Conservation (phyloP, 176 grass and related monocot species). For the Chloris gayana region DNA sequence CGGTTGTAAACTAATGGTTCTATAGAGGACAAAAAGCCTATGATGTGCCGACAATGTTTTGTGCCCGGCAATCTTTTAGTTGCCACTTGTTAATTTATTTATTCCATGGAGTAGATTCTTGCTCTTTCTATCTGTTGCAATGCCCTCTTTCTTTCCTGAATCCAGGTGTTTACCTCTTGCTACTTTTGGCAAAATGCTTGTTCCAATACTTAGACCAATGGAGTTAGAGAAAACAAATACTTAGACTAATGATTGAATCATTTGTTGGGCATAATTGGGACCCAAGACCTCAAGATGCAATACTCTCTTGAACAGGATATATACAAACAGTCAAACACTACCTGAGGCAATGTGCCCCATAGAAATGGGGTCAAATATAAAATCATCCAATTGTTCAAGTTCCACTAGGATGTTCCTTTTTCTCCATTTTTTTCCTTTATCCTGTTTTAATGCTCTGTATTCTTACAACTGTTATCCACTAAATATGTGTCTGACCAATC, state of each 20-base stretch:
- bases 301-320: constrained; percentile 30
- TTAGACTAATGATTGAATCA: constrained; percentile 45
- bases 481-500: constrained; percentile 16
- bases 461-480: constrained; percentile 23
- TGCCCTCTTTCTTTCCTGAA: constrained; percentile 23
- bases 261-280: constrained; percentile 33
- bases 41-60: constrained; percentile 40
- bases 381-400: constrained; percentile 37
- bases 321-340: constrained; percentile 37
- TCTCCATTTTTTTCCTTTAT: neutral
- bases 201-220: constrained; percentile 26
- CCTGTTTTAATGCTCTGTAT: neutral
- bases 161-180: constrained; percentile 48
- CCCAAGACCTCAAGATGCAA: constrained; percentile 11
- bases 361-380: constrained; percentile 27
- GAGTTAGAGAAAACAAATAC: neutral
- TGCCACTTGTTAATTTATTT: constrained; percentile 39
- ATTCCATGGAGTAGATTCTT: constrained; percentile 43
- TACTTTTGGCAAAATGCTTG: constrained; percentile 46
- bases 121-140: constrained; percentile 50
- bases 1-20: constrained; percentile 39
- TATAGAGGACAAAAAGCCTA: constrained; percentile 47
- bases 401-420: constrained; percentile 21
- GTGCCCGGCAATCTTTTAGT: constrained; percentile 42
- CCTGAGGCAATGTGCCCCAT: constrained; percentile 19